Conservation (phyloP, 768 basidiomycete genomes). For the Lactarius vividus region DNA sequence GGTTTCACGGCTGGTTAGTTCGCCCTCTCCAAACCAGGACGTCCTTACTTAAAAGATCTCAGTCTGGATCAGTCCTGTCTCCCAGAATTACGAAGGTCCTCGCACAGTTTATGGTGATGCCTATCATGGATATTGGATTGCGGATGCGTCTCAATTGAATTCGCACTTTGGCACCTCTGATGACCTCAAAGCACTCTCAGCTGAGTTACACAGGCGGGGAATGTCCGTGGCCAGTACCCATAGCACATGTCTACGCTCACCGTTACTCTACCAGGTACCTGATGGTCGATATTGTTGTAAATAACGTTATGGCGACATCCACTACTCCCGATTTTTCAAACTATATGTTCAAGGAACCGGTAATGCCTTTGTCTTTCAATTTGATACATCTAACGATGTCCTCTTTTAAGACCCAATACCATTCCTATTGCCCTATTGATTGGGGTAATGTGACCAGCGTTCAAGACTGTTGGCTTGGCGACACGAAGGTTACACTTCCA, state of each 20-base stretch:
- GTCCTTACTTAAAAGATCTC: neutral
- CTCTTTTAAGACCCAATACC: slow-evolving; percentile 57
- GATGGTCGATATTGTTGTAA: slow-evolving; percentile 84
- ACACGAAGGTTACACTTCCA: slow-evolving; percentile 65
- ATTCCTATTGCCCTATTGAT: slow-evolving; percentile 73
- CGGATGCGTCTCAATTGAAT: slow-evolving; percentile 67
- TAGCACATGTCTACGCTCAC: neutral
- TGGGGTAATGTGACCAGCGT: slow-evolving; percentile 68
- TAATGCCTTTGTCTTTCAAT: slow-evolving; percentile 31
- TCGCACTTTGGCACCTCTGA: slow-evolving; percentile 66
- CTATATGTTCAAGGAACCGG: slow-evolving; percentile 67
- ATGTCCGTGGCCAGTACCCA: slow-evolving; percentile 50
- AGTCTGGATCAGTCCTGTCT: slow-evolving; percentile 86
- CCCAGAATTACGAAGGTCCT: slow-evolving; percentile 72
- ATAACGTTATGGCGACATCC: slow-evolving; percentile 78
- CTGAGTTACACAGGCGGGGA: slow-evolving; percentile 63
- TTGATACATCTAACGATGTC: slow-evolving; percentile 17
- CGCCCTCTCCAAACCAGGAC: neutral
- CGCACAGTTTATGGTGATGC: slow-evolving; percentile 72
- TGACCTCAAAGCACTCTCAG: slow-evolving; percentile 66
- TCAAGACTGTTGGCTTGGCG: slow-evolving; percentile 83
- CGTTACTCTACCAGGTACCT: slow-evolving; percentile 48
- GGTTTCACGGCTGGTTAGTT: slow-evolving; percentile 72
- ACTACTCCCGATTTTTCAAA: slow-evolving; percentile 59
- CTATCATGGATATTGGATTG: slow-evolving; percentile 86